phyloP scores from a whole-genome alignment of 129 eudicot genomes.

The Chrysanthemum seticuspe region DNA sequence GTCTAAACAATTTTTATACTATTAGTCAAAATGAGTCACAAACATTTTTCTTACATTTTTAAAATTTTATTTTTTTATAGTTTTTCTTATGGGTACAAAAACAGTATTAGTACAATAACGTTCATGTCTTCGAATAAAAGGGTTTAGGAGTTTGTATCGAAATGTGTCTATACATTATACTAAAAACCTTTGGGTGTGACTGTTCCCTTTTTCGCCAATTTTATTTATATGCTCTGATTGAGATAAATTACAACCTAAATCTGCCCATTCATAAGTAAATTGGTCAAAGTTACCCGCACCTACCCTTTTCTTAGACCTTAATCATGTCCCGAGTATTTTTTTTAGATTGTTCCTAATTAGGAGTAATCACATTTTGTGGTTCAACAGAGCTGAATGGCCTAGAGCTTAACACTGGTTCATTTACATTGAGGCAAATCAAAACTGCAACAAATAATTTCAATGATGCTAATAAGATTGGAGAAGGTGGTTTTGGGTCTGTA shows the following conservation, averaged over 20 bases:
- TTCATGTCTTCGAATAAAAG: not conserved
- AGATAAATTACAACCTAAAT: not conserved
- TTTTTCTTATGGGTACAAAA: not conserved
- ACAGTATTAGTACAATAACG: not conserved
- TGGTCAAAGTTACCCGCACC: not conserved
- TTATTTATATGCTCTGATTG: not conserved
- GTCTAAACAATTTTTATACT: not conserved
- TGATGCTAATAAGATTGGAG: slow-evolving; percentile 68
- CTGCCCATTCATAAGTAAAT: not conserved
- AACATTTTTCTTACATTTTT: not conserved
- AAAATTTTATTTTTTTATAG: not conserved
- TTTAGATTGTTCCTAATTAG: slow-evolving; percentile 11
- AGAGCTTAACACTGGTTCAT: slow-evolving; percentile 55
- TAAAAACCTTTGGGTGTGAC: not conserved
- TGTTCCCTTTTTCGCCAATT: not conserved
- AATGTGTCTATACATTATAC: not conserved
- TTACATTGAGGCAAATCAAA: slow-evolving; percentile 63
- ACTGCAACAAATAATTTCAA: slow-evolving; percentile 67
- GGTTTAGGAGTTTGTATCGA: not conserved
- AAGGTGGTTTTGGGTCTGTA: slow-evolving; percentile 90
- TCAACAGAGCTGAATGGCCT: slow-evolving; percentile 49
- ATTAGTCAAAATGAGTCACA: not conserved
- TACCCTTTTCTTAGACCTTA: not conserved
- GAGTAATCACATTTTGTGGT: slow-evolving; percentile 2
- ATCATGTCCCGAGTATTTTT: not conserved